Conservation (phyloP, 768 basidiomycete genomes). For the Xerocomus spinulosus region DNA sequence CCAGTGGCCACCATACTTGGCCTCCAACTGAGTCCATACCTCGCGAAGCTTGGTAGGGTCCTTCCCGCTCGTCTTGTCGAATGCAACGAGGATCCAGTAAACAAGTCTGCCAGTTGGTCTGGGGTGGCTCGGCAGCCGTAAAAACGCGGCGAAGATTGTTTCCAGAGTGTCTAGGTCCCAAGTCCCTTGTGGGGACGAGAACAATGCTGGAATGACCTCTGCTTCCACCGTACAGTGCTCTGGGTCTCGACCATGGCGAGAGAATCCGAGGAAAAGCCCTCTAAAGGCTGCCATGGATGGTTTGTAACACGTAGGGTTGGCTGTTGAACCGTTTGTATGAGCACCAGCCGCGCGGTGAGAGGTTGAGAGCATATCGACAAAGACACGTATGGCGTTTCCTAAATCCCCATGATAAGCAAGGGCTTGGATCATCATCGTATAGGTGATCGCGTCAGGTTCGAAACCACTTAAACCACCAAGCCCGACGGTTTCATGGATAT, state of each 20-base stretch:
- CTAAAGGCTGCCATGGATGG: conserved; percentile 58
- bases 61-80: conserved; percentile 51
- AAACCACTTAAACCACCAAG: conserved; percentile 42
- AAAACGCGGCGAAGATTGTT: conserved; percentile 56
- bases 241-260: conserved; percentile 45
- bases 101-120: conserved; percentile 44
- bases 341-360: conserved; percentile 37
- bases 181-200: conserved; percentile 4
- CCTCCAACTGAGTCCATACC: conserved; percentile 55
- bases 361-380: conserved; percentile 62
- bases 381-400: conserved; percentile 46
- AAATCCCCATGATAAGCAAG: conserved; percentile 72
- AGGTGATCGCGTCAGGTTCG: conserved; percentile 62
- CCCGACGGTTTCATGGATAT: conserved; percentile 40
- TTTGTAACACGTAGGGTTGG: conserved; percentile 30
- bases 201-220: conserved; percentile 5
- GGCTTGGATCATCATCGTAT: conserved; percentile 61
- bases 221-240: neutral
- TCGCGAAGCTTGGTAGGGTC: conserved; percentile 47
- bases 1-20: conserved; percentile 45
- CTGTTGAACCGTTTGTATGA: conserved; percentile 24
- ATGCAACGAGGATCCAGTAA: conserved; percentile 68
- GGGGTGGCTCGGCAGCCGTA: conserved; percentile 46
- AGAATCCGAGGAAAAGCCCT: conserved; percentile 72
- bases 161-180: conserved; percentile 62